Base-by-base conservation (phyloP, 2,329 filamentous ascomycete genomes). In the Clarireedia homoeocarpa region DNA sequence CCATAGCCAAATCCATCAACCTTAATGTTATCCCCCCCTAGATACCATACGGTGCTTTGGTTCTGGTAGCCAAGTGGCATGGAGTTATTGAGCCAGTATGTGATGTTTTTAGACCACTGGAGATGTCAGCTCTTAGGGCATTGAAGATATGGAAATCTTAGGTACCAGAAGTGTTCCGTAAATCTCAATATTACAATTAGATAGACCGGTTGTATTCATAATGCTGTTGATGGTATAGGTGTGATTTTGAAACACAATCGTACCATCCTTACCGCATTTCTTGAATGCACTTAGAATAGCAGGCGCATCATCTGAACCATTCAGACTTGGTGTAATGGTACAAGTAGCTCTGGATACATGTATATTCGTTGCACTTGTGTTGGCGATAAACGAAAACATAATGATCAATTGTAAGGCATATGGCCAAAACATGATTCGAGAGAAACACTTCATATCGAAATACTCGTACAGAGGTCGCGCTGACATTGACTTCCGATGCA, bases 11-110 rank as follows among this genome's bases (percentile, higher is more conserved):
- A 68, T n/a, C 79, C 80, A 27, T 77, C 70, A 55, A 78, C 73
- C 5, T 69, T 66, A 24, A 85, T 69, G 26, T 75, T 73, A 15
- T 77, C 68, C 6, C 81, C 81, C 17, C 80, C 79, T 59, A 82
- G 73, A 54, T 75, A 69, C 75, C 77, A 81, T 1, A 77, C 78
- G 0, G 77, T 77, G n/a, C 73, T 76, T 59, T 80, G 77, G 60
- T 82, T 80, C 65, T 82, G 78, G 62, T 78, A 81, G 4, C 74
- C 76, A 15, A 81, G 70, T 0, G 51, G 42, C 30, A 54, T 38
- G 45, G 42, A 48, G 23, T 48, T 27, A 15, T 48, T 48, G 4
- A 54, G 51, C 51, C 51, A 54, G 51, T 54, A 54, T 23, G 51
- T 54, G n/a, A 48, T 54, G 6, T 49, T 54, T n/a, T 27, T 54